Conservation (phyloP, 139 green algal species). For the Gonium pectorale region DNA sequence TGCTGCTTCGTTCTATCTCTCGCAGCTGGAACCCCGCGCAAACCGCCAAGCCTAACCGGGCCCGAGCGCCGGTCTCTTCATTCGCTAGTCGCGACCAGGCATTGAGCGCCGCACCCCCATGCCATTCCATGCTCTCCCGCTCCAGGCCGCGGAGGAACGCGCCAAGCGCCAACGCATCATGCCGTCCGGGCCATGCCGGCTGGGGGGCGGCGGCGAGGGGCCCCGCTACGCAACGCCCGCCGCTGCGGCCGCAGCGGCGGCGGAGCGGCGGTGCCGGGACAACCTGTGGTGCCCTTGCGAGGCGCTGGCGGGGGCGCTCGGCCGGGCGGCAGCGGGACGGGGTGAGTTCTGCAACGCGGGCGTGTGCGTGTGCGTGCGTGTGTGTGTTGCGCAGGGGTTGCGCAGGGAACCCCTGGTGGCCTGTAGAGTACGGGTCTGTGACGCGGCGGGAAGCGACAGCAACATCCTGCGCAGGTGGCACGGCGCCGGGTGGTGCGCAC, state of each 20-base stretch:
- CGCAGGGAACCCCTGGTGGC: too few relatives aligned
- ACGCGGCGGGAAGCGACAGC: too few relatives aligned
- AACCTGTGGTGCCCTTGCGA: conserved; percentile 42
- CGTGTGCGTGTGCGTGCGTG: too few relatives aligned
- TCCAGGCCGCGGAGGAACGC: conserved; percentile 55
- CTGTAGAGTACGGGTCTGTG: too few relatives aligned
- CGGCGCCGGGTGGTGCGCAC: neutral
- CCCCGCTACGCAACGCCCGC: neutral
- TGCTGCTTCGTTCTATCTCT: too few relatives aligned
- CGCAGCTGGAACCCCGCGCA: too few relatives aligned
- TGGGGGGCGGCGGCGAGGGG: neutral
- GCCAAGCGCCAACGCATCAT: conserved; percentile 59
- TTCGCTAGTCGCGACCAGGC: too few relatives aligned
- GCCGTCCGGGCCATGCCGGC: neutral
- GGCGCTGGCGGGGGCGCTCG: neutral
- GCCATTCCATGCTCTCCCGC: neutral
- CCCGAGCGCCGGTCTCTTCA: too few relatives aligned
- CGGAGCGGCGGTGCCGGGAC: conserved; percentile 27
- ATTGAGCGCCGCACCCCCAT: neutral
- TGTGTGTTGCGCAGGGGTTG: too few relatives aligned
- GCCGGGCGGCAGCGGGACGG: conserved; percentile 3
- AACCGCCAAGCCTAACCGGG: too few relatives aligned
- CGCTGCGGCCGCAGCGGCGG: conserved; percentile 7
- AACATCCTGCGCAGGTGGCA: too few relatives aligned
- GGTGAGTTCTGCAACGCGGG: too few relatives aligned